phyloP scores from a whole-genome alignment of 768 basidiomycete species.

The Sarcomyxa edulis region DNA sequence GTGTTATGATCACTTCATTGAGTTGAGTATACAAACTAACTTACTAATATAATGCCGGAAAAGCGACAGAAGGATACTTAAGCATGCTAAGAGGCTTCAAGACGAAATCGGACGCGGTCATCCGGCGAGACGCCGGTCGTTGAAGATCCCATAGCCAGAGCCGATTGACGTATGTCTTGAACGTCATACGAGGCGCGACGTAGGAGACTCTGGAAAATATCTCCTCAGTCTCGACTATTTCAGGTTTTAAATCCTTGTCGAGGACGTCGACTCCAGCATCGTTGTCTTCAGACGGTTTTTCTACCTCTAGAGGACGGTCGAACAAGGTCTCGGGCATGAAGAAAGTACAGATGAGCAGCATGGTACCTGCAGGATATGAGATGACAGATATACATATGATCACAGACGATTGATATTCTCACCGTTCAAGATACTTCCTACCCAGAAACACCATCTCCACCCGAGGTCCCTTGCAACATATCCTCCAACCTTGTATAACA shows the following conservation, averaged over 20 bases:
- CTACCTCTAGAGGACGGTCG: conserved; percentile 25
- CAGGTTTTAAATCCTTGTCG: conserved; percentile 10
- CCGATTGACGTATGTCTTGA: conserved; percentile 19
- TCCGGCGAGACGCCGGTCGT: conserved; percentile 19
- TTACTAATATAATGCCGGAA: conserved; percentile 32
- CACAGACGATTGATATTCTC: neutral
- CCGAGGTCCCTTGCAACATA: conserved; percentile 30
- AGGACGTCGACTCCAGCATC: conserved; percentile 8
- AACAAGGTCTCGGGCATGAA: conserved; percentile 39
- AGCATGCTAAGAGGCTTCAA: conserved; percentile 31
- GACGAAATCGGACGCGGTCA: conserved; percentile 22
- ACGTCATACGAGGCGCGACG: conserved; percentile 20
- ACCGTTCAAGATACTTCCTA: conserved; percentile 37
- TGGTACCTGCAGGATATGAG: conserved; percentile 10
- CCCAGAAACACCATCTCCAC: conserved; percentile 42
- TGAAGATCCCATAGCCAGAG: conserved; percentile 26
- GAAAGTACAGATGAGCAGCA: conserved; percentile 30
- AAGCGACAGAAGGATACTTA: conserved; percentile 33
- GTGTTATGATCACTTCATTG: neutral
- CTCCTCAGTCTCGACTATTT: conserved; percentile 8
- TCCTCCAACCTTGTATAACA: conserved; percentile 25
- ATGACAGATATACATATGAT: neutral
- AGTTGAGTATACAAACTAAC: conserved; percentile 4
- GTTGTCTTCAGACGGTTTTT: conserved; percentile 6
- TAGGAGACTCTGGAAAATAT: conserved; percentile 14